A percentile compares a stretch with the other conserved stretches of the same genome.
Conservation (phyloP, 202 grass and related monocot genomes). For the Zoysia matrella region DNA sequence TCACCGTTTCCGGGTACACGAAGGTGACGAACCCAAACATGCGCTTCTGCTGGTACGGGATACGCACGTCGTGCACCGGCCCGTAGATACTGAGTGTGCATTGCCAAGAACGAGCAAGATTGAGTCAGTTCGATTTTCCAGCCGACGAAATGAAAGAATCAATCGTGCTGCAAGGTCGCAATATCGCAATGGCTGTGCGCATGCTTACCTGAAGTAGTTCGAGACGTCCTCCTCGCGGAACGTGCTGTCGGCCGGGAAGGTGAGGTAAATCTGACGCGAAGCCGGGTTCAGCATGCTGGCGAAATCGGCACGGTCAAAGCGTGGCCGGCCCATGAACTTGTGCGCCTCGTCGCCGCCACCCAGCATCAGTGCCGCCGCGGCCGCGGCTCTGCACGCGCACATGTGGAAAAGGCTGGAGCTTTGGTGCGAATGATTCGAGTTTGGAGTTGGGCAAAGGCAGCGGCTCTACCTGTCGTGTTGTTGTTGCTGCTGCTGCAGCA, state of each 20-base stretch:
- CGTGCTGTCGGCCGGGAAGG: constrained; percentile 33
- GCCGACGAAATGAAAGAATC: background rate
- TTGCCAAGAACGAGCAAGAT: constrained; percentile 1
- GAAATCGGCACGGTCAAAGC: constrained; percentile 69
- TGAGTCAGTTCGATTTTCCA: background rate
- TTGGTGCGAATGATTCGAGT: constrained; percentile 21
- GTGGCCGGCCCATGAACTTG: constrained; percentile 21
- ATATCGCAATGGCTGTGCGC: background rate
- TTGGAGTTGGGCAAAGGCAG: background rate
- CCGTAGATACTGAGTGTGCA: constrained; percentile 73
- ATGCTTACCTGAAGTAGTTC: constrained; percentile 80
- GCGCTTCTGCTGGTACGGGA: too few species aligned
- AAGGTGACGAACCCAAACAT: constrained; percentile 67
- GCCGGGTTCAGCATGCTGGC: constrained; percentile 73
- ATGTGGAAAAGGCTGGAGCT: constrained; percentile 28
- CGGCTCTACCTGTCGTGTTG: constrained; percentile 72
- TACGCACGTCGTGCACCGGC: constrained; percentile 78
- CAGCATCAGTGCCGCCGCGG: constrained; percentile 66
- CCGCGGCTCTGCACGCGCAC: constrained; percentile 41
- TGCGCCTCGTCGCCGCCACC: constrained; percentile 61
- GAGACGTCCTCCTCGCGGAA: constrained; percentile 97
- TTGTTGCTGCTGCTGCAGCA: constrained; percentile 57
- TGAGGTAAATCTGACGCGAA: constrained; percentile 91
- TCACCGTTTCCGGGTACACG: constrained; percentile 90
- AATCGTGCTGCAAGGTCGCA: background rate